Evolutionary conservation across 176 grass and related monocot species (phyloP), one percentile per base, ranked within the genome.

Genomic region (Phragmites australis): DNA sequence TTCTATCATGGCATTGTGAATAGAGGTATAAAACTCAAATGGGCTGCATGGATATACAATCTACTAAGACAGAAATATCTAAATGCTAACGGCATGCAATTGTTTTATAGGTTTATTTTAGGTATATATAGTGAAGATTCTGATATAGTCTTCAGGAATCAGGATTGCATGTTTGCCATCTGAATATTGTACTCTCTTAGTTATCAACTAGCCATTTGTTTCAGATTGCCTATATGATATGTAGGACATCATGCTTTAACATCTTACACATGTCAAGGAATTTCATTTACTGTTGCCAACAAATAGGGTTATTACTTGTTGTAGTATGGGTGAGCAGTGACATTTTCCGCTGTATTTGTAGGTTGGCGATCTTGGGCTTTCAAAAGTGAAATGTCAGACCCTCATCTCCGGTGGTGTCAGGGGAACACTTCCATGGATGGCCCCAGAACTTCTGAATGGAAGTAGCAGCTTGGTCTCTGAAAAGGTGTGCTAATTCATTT

Each of bases 351-450:
- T 56, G 12, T 62, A 65, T 60, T 52, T 82, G 53, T 69, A 99
- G 97, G 93, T 99, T 65, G 93, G 97, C 79, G 97, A 99, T 88
- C 91, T 99, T 81, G 93, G 93, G 41, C 86, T 99, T 85, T 96
- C 97, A 63, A 99, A 93, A 88, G 97, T 96, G 1, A 99, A 99
- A 66, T 93, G 89, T 31, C 88, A 99, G 81, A 99, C 97, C 18
- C 82, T 99, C 43, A 96, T 99, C 45, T 99, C 97, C 46, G 97
- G 97, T 70, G 97, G 93, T 21, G 90, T 99, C 54, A 86, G 93
- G 51, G 97, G 97, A 89, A 96, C 97, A 2, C 74, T 99, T 42
- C 97, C 97, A 61, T 99, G 93, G 90, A 99, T 99, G 88, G 97
- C 97, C 58, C 97, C 97, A 5, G 97, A 99, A 45, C 88, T 96